These are phyloP conservation scores for Tephrocybe sp. DNA, from an alignment of 768 basidiomycete species.

Conservation along the genomic window DNA sequence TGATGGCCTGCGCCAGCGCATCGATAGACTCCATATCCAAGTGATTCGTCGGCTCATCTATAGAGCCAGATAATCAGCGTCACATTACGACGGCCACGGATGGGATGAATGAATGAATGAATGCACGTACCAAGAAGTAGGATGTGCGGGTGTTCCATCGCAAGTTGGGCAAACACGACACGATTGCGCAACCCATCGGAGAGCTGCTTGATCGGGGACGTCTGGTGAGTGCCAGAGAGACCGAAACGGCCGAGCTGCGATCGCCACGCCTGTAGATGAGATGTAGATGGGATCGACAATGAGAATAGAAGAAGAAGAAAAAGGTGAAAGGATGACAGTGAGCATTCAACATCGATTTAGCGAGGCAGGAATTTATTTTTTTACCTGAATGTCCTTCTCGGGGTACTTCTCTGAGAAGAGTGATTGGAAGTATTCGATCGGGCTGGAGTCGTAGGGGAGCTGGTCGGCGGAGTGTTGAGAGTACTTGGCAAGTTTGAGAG, in stretches of 20 bases:
- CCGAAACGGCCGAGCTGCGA: slow-evolving; percentile 95
- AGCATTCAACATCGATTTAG: background rate
- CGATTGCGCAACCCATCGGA: slow-evolving; percentile 97
- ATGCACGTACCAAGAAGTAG: slow-evolving; percentile 67
- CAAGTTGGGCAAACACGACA: slow-evolving; percentile 93
- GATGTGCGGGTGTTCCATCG: slow-evolving; percentile 98
- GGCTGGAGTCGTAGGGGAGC: slow-evolving; percentile 87
- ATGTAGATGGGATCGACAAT: slow-evolving; percentile 22
- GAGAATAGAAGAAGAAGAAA: background rate
- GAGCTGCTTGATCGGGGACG: slow-evolving; percentile 87
- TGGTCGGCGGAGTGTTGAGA: slow-evolving; percentile 99
- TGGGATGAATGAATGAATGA: slow-evolving; percentile 4
- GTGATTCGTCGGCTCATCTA: slow-evolving; percentile 95
- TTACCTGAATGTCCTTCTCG: slow-evolving; percentile 81
- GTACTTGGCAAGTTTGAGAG: slow-evolving; percentile 96
- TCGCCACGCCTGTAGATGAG: slow-evolving; percentile 71
- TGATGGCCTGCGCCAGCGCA: slow-evolving; percentile 92
- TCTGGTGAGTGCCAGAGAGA: slow-evolving; percentile 91
- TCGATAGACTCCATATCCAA: slow-evolving; percentile 98
- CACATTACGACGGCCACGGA: background rate
- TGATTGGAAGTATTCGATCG: slow-evolving; percentile 91
- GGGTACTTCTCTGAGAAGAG: slow-evolving; percentile 83
- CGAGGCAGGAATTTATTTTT: background rate
- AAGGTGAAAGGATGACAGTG: background rate
- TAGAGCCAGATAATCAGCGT: background rate